Base-by-base conservation (phyloP, 2,329 filamentous ascomycete genomes). In the Fusarium sp. region DNA sequence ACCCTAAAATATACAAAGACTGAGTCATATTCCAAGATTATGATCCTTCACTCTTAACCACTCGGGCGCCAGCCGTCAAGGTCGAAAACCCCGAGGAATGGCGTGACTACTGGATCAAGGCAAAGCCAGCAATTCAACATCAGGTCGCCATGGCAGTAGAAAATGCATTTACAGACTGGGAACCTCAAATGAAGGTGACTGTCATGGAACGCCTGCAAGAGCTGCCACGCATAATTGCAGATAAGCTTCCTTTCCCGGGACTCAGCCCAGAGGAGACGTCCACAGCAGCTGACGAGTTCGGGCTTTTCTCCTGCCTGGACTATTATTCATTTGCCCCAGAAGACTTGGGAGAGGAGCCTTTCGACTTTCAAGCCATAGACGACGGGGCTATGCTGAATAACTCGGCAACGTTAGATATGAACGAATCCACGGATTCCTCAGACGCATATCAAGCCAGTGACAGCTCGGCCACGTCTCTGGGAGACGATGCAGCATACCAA, bases 401-500 rank as follows among this genome's bases (percentile, higher is more conserved):
- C 11, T 37, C 57, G 8, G 25, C 37, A 15, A 18, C 42, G 2
- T 42, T 40, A 19, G 43, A 21, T 5, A 25, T 64, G 9, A 49
- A 43, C 2, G 67, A 68, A 6, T 64, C 40, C 13, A 60, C 72
- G 1, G 71, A 74, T n/a, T 74, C 60, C 13, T 74, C 72, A 11
- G 68, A 69, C 7, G 43, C 60, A 6, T 69, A 49, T 13, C 64
- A 58, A n/a, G 57, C 56, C 30, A 69, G 71, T 15, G 65, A 32
- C 21, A 74, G 72, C 54, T 74, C 72, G 9, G 64, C 64, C 21
- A 74, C 72, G 3, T 74, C 72, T 11, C 44, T 72, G 2, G 60
- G 67, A 42, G 71, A 67, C 12, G 72, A 74, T 28, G 30, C 52
- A 9, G 21, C 43, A 38, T 66, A 74, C n/a, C 68, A 69, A 23